Conservation (phyloP, 1,284 basidiomycete genomes). For the Albatrellus sp. region DNA sequence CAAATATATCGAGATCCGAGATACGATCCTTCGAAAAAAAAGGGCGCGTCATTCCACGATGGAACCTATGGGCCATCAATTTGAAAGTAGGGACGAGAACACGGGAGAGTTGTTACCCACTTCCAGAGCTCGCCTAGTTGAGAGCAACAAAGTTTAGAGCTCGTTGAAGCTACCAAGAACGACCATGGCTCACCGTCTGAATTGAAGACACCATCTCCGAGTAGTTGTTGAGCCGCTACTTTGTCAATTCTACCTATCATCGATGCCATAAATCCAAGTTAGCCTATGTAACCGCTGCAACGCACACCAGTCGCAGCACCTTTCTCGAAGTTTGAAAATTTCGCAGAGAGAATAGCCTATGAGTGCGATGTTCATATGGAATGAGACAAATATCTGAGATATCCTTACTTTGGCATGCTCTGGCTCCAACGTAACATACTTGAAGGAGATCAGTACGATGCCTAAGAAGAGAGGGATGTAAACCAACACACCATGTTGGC, state of each 20-base stretch:
- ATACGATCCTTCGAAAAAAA: slow-evolving; percentile 33
- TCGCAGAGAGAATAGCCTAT: background rate
- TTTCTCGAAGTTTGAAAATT: slow-evolving; percentile 1
- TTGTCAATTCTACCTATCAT: too few species aligned
- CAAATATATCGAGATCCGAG: slow-evolving; percentile 34
- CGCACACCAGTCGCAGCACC: background rate
- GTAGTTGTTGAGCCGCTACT: too few species aligned
- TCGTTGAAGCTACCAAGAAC: background rate
- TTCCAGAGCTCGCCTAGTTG: slow-evolving; percentile 28
- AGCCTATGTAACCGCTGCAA: too few species aligned
- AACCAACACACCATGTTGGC: background rate
- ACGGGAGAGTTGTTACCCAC: slow-evolving; percentile 9
- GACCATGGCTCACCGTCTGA: slow-evolving; percentile 23
- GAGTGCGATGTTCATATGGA: background rate
- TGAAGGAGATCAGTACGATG: background rate
- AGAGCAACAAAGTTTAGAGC: background rate
- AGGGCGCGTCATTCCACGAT: slow-evolving; percentile 33
- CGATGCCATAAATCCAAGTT: too few species aligned
- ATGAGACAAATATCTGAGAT: background rate
- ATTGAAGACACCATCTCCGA: slow-evolving; percentile 58
- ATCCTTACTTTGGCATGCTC: background rate
- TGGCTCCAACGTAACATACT: background rate
- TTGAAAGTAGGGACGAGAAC: background rate
- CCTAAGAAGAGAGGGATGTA: background rate
- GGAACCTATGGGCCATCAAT: slow-evolving; percentile 19